These are phyloP conservation scores for Talaromyces sp. DNA, from an alignment of 2,329 filamentous ascomycete species.

Conservation along the genomic window DNA sequence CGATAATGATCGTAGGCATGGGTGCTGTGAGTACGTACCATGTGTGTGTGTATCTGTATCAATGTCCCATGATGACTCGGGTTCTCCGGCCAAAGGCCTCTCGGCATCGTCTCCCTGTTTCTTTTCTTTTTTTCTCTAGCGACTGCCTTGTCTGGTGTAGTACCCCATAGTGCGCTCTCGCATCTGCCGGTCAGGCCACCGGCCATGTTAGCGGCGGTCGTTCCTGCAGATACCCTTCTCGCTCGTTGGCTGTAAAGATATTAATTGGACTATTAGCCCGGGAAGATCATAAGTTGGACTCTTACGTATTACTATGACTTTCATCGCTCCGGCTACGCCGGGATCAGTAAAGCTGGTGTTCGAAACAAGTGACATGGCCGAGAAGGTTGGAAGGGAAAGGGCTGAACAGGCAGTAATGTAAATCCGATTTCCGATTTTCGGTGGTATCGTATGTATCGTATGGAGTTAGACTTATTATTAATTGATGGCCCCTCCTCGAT, in stretches of 20 bases:
- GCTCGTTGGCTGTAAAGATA: neutral
- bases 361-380: neutral
- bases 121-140: neutral
- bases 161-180: neutral
- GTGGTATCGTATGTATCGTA: neutral
- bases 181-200: slow-evolving; percentile 3
- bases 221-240: slow-evolving; percentile 8
- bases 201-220: neutral
- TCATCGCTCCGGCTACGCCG: neutral
- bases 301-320: neutral
- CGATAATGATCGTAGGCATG: neutral
- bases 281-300: slow-evolving; percentile 2
- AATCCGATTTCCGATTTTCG: slow-evolving; percentile 7
- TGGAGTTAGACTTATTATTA: neutral
- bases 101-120: neutral
- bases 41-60: neutral
- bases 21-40: neutral
- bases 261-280: neutral
- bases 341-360: neutral
- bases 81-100: neutral
- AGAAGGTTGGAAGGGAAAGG: neutral
- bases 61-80: neutral
- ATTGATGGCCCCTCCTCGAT: neutral
- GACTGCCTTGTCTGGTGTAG: neutral
- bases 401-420: neutral